Evolutionary conservation across 495 filamentous ascomycete genomes (phyloP).

Genomic region (Tuber melanosporum): DNA sequence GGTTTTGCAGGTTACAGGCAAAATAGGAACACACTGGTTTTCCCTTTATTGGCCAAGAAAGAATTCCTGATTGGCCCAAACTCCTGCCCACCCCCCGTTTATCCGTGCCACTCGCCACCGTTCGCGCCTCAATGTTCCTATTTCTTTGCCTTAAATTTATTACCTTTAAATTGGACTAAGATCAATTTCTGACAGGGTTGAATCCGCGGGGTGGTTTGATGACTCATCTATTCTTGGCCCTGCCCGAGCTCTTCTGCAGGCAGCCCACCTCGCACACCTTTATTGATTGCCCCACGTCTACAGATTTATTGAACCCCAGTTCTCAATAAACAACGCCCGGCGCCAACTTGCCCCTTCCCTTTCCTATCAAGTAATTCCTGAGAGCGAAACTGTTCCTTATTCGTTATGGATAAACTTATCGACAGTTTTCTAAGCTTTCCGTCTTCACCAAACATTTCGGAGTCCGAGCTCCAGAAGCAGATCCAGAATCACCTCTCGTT

Average conservation of each 20-base stretch:
- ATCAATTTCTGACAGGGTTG: slow-evolving; percentile 3
- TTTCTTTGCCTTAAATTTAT: no score
- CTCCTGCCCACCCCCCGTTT: no score
- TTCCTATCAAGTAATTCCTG: slow-evolving; percentile 19
- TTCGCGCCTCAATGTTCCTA: no score
- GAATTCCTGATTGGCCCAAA: no score
- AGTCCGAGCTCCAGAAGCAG: slow-evolving; percentile 35
- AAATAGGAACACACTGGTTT: no score
- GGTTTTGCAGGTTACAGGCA: no score
- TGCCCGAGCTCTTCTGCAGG: slow-evolving; percentile 20
- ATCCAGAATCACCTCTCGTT: slow-evolving; percentile 29
- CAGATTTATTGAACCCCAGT: neutral
- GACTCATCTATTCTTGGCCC: slow-evolving; percentile 30
- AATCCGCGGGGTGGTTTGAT: slow-evolving; percentile 18
- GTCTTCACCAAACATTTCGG: slow-evolving; percentile 31
- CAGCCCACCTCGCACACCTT: slow-evolving; percentile 13
- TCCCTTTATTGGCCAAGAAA: no score
- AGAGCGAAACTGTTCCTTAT: slow-evolving; percentile 8
- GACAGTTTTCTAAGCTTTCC: slow-evolving; percentile 35
- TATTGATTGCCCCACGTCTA: slow-evolving; percentile 28
- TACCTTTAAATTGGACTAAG: no score
- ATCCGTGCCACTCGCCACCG: no score
- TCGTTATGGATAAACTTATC: slow-evolving; percentile 40
- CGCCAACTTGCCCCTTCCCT: slow-evolving; percentile 14
- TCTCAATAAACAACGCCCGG: slow-evolving; percentile 5